Conservation (phyloP, 2,329 filamentous ascomycete species). For the Aureobasidium sp. region DNA sequence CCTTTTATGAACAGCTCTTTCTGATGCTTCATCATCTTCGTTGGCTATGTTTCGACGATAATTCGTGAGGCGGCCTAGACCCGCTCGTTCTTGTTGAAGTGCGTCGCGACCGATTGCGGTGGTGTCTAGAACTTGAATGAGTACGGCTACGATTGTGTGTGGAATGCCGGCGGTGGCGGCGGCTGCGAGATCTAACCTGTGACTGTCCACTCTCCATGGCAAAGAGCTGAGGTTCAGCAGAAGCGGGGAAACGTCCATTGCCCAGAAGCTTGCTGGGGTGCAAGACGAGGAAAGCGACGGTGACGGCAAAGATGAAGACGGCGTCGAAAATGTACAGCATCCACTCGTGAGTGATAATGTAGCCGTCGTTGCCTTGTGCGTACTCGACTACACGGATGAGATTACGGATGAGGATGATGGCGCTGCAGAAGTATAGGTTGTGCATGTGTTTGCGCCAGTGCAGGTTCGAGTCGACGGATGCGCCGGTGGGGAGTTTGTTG, state of each 20-base stretch:
- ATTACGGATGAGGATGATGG: constrained; percentile 43
- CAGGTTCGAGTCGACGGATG: constrained; percentile 23
- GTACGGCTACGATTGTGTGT: not conserved
- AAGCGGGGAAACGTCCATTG: not conserved
- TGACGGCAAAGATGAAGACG: constrained; percentile 32
- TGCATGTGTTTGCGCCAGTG: constrained; percentile 35
- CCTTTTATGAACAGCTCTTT: not conserved
- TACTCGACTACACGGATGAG: constrained; percentile 47
- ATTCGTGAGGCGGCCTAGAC: not conserved
- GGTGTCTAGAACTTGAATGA: not conserved
- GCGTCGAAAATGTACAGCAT: constrained; percentile 33
- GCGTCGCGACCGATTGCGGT: not conserved
- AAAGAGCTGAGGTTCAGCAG: constrained; percentile 1
- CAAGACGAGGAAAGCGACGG: constrained; percentile 21
- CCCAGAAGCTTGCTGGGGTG: constrained; percentile 14
- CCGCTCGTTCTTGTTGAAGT: not conserved
- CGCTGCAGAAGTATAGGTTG: constrained; percentile 38
- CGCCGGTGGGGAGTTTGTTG: constrained; percentile 20
- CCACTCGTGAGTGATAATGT: constrained; percentile 39
- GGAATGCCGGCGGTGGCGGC: not conserved
- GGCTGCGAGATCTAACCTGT: not conserved
- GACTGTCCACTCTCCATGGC: constrained; percentile 5
- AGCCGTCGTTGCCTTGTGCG: constrained; percentile 38
- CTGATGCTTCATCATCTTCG: not conserved
- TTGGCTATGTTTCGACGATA: not conserved